A percentile compares a stretch with the other conserved stretches of the same genome.
These are phyloP conservation scores for Sporothrix brasiliensis DNA, from an alignment of 2,329 filamentous ascomycete genomes.

Conservation along the genomic window DNA sequence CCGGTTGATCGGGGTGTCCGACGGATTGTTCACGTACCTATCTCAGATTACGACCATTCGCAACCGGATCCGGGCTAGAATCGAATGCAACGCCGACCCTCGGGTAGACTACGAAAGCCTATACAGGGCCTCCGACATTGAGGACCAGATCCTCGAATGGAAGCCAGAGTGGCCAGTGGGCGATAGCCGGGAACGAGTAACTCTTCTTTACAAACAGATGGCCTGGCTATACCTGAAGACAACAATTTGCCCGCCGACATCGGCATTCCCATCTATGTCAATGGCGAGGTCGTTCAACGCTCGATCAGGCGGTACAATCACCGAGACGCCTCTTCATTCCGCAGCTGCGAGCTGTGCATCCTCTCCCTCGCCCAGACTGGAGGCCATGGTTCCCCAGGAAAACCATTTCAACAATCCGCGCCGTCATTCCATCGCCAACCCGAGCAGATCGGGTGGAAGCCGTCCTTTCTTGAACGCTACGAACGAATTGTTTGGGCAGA, in stretches of 20 bases:
- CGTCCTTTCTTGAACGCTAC: constrained; percentile 32
- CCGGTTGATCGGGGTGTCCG: constrained; percentile 76
- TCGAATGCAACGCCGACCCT: constrained; percentile 64
- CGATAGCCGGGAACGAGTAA: constrained; percentile 60
- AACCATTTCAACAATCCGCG: constrained; percentile 31
- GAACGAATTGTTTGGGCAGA: constrained; percentile 27
- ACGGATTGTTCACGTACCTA: constrained; percentile 78
- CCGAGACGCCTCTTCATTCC: constrained; percentile 41
- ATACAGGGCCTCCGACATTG: constrained; percentile 73
- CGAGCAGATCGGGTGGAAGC: constrained; percentile 29
- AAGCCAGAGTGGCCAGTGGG: constrained; percentile 62
- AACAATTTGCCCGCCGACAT: constrained; percentile 60
- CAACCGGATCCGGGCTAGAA: constrained; percentile 71
- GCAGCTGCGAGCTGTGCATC: constrained; percentile 44
- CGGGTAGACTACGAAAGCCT: constrained; percentile 73
- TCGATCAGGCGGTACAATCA: constrained; percentile 27
- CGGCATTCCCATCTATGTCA: constrained; percentile 34
- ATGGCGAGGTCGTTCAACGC: constrained; percentile 14
- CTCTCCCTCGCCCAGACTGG: constrained; percentile 39
- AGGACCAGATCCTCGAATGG: constrained; percentile 75
- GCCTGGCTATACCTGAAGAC: constrained; percentile 67
- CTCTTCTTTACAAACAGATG: constrained; percentile 65
- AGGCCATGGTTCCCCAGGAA: constrained; percentile 19
- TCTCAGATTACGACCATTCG: constrained; percentile 77
- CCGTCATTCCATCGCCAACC: constrained; percentile 39